phyloP scores from a whole-genome alignment of 257 asterid species.

The Gentiana macrophylla region DNA sequence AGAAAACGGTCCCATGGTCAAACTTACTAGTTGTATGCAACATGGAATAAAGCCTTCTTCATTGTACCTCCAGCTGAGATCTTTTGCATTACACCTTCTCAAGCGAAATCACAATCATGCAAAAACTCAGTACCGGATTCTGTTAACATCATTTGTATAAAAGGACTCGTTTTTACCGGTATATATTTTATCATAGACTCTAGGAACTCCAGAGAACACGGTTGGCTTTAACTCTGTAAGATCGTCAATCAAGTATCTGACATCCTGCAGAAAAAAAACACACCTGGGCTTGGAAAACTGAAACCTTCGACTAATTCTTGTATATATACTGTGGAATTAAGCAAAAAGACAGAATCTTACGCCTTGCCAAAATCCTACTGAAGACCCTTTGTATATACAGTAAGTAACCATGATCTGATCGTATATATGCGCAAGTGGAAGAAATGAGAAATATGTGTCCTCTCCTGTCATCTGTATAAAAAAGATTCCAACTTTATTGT shows the following conservation, averaged over 20 bases:
- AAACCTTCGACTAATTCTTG: not conserved
- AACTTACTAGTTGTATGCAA: conserved; percentile 74
- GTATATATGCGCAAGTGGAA: conserved; percentile 88
- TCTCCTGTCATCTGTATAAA: conserved; percentile 48
- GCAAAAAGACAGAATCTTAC: conserved; percentile 31
- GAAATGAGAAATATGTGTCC: conserved; percentile 81
- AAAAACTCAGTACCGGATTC: not conserved
- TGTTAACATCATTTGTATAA: not conserved
- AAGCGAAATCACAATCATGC: conserved; percentile 6
- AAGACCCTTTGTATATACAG: conserved; percentile 57
- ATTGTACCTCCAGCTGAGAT: conserved; percentile 64
- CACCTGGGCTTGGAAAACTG: not conserved
- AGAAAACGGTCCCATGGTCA: not conserved
- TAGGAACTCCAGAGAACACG: conserved; percentile 82
- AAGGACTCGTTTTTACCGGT: conserved; percentile 35
- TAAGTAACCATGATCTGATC: conserved; percentile 76
- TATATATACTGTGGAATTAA: not conserved
- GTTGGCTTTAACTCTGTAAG: conserved; percentile 77
- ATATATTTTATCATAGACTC: conserved; percentile 77
- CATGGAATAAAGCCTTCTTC: conserved; percentile 61
- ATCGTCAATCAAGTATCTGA: conserved; percentile 79
- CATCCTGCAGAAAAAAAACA: conserved; percentile 46
- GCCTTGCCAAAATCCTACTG: conserved; percentile 97
- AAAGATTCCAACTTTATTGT: not conserved
- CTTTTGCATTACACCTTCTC: conserved; percentile 58